Conservation (phyloP, 2,329 filamentous ascomycete genomes). For the Fusarium chuoi region DNA sequence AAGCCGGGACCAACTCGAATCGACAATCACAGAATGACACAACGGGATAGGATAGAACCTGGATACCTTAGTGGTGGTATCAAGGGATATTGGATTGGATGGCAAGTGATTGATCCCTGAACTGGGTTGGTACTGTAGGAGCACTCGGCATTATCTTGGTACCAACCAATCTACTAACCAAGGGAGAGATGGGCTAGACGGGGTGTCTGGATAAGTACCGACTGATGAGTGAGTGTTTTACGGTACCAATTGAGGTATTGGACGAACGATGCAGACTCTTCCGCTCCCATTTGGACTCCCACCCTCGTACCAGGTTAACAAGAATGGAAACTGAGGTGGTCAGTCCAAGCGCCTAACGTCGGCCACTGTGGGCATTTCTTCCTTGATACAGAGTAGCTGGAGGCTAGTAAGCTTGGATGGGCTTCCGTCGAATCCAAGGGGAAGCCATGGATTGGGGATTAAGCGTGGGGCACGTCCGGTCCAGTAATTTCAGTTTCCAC, state of each 20-base stretch:
- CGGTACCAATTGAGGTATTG: neutral
- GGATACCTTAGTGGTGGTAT: neutral
- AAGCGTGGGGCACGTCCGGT: conserved; percentile 38
- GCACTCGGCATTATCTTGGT: conserved; percentile 15
- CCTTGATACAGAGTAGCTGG: too few species aligned
- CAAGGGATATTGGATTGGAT: conserved; percentile 36
- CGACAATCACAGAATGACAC: neutral
- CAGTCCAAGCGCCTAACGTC: conserved; percentile 16
- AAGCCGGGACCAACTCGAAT: neutral
- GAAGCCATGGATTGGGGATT: conserved; percentile 37
- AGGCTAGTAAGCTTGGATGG: conserved; percentile 25
- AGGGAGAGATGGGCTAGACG: neutral
- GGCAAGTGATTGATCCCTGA: neutral
- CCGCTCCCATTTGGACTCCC: neutral
- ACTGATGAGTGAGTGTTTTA: neutral
- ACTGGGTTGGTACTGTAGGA: neutral
- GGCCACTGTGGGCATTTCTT: conserved; percentile 15
- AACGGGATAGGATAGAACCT: neutral
- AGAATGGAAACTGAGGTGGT: neutral
- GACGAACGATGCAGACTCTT: neutral
- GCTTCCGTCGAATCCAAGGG: conserved; percentile 18
- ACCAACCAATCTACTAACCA: neutral
- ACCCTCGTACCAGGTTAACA: neutral
- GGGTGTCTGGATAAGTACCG: conserved; percentile 8
- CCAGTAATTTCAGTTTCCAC: conserved; percentile 40